Conservation (phyloP, 306 rosid genomes). For the Glycine latifolia region DNA sequence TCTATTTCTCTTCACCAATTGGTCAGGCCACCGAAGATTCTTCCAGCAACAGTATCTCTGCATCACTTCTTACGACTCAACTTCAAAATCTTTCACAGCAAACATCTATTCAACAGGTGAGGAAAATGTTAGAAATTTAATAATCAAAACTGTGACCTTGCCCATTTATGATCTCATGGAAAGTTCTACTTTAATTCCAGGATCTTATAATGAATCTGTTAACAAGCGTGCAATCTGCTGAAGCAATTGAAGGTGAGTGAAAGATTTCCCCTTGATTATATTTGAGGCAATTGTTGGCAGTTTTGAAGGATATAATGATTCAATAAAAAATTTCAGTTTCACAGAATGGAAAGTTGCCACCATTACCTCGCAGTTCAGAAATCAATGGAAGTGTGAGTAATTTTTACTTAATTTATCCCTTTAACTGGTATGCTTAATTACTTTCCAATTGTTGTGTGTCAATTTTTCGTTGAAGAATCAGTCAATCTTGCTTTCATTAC, state of each 20-base stretch:
- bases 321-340: constrained; percentile 63
- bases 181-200: constrained; percentile 58
- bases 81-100: constrained; percentile 94
- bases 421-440: constrained; percentile 27
- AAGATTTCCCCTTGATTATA: constrained; percentile 38
- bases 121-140: constrained; percentile 23
- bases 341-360: constrained; percentile 90
- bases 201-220: constrained; percentile 82
- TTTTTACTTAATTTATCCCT: constrained; percentile 34
- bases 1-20: constrained; percentile 58
- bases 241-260: constrained; percentile 80
- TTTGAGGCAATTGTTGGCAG: constrained; percentile 2
- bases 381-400: constrained; percentile 82
- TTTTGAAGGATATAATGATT: constrained; percentile 37
- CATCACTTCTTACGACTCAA: constrained; percentile 81
- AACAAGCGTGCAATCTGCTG: constrained; percentile 75
- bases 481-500: background rate
- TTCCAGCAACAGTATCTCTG: constrained; percentile 63
- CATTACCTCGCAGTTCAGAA: constrained; percentile 77
- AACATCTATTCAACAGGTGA: constrained; percentile 91
- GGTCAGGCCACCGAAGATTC: constrained; percentile 64
- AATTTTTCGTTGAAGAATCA: constrained; percentile 5
- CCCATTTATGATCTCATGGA: constrained; percentile 41
- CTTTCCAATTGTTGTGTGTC: constrained; percentile 2
- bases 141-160: constrained; percentile 15